Conservation (phyloP, 2,329 filamentous ascomycete species). For the Penicillium sclerotigenum region DNA sequence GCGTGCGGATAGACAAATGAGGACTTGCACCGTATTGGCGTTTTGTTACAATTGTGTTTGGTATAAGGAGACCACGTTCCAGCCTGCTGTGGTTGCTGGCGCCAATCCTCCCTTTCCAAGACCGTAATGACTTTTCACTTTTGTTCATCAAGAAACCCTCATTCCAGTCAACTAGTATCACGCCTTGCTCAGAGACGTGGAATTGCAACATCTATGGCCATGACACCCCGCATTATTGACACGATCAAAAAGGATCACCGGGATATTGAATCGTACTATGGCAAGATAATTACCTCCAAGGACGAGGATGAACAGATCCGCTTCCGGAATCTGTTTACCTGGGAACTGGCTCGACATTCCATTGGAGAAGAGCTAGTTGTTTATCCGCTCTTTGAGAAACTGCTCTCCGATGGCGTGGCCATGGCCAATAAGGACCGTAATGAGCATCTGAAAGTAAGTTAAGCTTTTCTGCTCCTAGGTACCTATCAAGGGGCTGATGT, state of each 20-base stretch:
- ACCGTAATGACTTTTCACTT: background rate
- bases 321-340: constrained; percentile 50
- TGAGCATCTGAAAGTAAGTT: constrained; percentile 39
- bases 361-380: constrained; percentile 52
- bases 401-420: constrained; percentile 41
- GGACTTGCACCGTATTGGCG: background rate
- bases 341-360: constrained; percentile 51
- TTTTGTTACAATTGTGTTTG: background rate
- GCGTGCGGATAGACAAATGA: background rate
- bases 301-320: constrained; percentile 35
- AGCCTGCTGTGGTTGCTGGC: background rate
- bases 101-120: background rate
- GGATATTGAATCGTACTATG: constrained; percentile 41
- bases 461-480: background rate
- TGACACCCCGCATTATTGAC: constrained; percentile 25
- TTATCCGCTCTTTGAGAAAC: constrained; percentile 52
- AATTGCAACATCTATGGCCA: constrained; percentile 2
- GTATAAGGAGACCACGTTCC: background rate
- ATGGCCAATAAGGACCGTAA: constrained; percentile 48
- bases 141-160: background rate
- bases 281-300: constrained; percentile 39
- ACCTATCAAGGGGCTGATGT: background rate
- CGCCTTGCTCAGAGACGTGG: background rate
- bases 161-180: background rate
- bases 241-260: constrained; percentile 41